Evolutionary conservation across 768 basidiomycete species (phyloP), one percentile per base, ranked within the genome.

Genomic region (Termitomyces eurrhizus): DNA sequence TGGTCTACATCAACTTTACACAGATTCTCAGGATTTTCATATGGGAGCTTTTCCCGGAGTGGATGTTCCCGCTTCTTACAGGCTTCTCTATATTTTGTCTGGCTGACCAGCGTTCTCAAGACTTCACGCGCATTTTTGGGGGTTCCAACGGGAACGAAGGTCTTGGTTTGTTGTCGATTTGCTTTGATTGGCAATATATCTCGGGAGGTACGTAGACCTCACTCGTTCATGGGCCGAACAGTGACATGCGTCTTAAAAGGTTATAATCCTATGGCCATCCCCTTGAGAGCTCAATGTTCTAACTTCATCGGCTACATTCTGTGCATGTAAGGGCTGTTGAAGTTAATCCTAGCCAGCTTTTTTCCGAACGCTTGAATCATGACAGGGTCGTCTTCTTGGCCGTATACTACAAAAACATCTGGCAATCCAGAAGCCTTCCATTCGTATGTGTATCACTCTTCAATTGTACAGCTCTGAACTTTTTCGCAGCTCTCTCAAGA

Each of bases 121-220:
- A 78, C 39, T 80, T 86, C 62, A 85, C 84, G 2, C 78, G 81
- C 12, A 66, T 89, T 0, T 87, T 88, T 57, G 88, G 88, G 13
- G 87, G 88, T 4, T 77, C 80, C 2, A 80, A 84, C 52, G 85
- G 80, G 26, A 88, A 88, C 63, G 87, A 88, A 65, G 87, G 85
- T 2, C 78, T 88, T 32, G 86, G 86, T 0, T 63, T 88, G 36
- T 61, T 85, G 39, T 81, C 80, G 7, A 61, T 88, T 45, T 81
- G 82, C 59, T 78, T 88, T 54, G 87, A 88, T 64, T 88, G 84
- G 83, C 82, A 84, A 64, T 84, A 83, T 63, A 79, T 84, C 21
- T 75, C 78, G 14, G 80, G 80, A 66, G 66, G 73, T 70, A 64
- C 24, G 65, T 48, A n/a, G 33, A 14, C 24, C 21, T 29, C 8